These are phyloP conservation scores for Deakozyma indianensis DNA, from an alignment of 805 yeast genomes.

Conservation along the genomic window DNA sequence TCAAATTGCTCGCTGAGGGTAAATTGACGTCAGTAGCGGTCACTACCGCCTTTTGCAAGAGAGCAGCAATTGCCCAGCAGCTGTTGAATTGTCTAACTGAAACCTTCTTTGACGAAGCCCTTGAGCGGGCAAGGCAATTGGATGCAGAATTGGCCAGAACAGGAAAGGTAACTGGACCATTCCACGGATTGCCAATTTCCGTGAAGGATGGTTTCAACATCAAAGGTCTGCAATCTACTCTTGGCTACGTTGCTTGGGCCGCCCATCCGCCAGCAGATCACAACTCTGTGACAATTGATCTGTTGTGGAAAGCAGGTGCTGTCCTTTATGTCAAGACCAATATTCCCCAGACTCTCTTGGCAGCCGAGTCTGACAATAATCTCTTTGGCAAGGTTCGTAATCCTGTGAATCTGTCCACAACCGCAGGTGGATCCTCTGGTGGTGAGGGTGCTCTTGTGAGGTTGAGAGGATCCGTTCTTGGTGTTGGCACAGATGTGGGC, in stretches of 20 bases:
- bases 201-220: constrained; percentile 38
- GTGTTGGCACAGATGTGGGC: constrained; percentile 40
- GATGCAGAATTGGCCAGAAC: constrained; percentile 34
- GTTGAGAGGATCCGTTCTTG: constrained; percentile 34
- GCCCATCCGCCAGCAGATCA: constrained; percentile 19
- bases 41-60: constrained; percentile 39
- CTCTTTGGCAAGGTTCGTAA: constrained; percentile 33
- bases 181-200: constrained; percentile 55
- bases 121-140: constrained; percentile 37
- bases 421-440: constrained; percentile 43
- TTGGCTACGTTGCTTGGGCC: constrained; percentile 35
- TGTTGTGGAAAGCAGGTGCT: constrained; percentile 34
- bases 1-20: constrained; percentile 13
- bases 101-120: constrained; percentile 41
- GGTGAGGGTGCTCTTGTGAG: constrained; percentile 41
- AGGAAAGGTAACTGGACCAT: constrained; percentile 42
- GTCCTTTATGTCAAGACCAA: constrained; percentile 41
- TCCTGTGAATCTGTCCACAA: constrained; percentile 29
- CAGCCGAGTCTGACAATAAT: constrained; percentile 31
- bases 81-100: constrained; percentile 26
- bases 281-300: constrained; percentile 25
- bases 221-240: constrained; percentile 32
- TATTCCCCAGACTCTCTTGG: constrained; percentile 37
- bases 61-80: constrained; percentile 47
- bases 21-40: constrained; percentile 32